These are phyloP conservation scores for Catunica adiposa DNA, from an alignment of 2,329 filamentous ascomycete genomes.

Conservation along the genomic window DNA sequence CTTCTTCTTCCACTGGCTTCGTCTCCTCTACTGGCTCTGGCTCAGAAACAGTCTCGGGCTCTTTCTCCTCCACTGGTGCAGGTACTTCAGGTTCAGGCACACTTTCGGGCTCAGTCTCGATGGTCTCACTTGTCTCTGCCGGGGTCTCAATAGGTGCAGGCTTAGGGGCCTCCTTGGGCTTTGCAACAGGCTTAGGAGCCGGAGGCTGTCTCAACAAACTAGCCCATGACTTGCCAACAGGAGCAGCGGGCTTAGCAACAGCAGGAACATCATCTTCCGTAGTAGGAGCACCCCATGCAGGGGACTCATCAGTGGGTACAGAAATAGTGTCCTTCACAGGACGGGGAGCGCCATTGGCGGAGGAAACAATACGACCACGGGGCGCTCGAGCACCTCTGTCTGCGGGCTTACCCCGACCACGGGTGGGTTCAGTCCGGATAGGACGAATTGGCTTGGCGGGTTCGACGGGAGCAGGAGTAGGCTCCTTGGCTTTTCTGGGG, in stretches of 20 bases:
- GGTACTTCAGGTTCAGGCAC: background rate
- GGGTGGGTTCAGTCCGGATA: slow-evolving; percentile 42
- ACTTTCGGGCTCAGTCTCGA: slow-evolving; percentile 1
- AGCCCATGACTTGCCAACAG: slow-evolving; percentile 49
- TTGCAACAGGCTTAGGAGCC: slow-evolving; percentile 39
- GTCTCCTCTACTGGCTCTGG: slow-evolving; percentile 21
- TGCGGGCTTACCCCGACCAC: slow-evolving; percentile 42
- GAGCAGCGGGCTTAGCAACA: slow-evolving; percentile 24
- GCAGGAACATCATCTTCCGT: slow-evolving; percentile 23
- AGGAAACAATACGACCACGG: slow-evolving; percentile 44
- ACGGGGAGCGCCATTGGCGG: slow-evolving; percentile 44
- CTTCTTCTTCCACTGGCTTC: slow-evolving; percentile 21
- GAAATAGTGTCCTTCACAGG: slow-evolving; percentile 40
- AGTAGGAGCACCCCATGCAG: slow-evolving; percentile 24
- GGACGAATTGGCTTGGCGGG: slow-evolving; percentile 37
- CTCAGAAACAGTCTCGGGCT: slow-evolving; percentile 22
- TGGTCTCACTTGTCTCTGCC: slow-evolving; percentile 15
- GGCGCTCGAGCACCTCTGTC: slow-evolving; percentile 45
- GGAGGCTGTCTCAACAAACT: slow-evolving; percentile 53
- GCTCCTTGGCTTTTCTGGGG: slow-evolving; percentile 46
- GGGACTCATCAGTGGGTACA: slow-evolving; percentile 54
- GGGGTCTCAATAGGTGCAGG: slow-evolving; percentile 22
- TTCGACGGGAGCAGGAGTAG: slow-evolving; percentile 30
- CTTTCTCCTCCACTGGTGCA: slow-evolving; percentile 15
- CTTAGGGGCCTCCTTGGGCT: slow-evolving; percentile 32